Evolutionary conservation across 2,329 filamentous ascomycete species (phyloP), one percentile per base, ranked within the genome.

Genomic region (Verticillium alfalfae): DNA sequence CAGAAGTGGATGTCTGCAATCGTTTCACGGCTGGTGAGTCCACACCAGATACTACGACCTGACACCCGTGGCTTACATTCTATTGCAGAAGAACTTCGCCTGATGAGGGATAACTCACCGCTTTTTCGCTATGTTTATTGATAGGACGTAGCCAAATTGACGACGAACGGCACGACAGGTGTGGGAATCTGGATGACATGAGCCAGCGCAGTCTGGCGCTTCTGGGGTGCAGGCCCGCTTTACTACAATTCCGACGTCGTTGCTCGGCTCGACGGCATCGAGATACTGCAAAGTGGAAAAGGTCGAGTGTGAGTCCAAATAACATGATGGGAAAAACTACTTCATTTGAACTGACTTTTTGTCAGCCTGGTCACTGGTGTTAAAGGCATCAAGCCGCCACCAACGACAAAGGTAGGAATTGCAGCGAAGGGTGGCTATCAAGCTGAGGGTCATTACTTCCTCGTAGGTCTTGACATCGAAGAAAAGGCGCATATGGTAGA

Each of bases 161-260:
- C 26, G 26, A 26, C 26, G 26, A 26, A 2, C 26, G 2, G 26
- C 26, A 26, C 26, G 26, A 26, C 2, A 2, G 26, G 26, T 26
- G 26, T 26, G 26, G 26, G 26, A 26, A 26, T 26, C 26, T 26
- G 26, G 3, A 26, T 26, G 26, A 3, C 26, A 26, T 26, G 26
- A 26, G 26, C 4, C 26, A 26, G 26, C 26, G 3, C 26, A 26
- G 26, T 26, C 26, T 26, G 26, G 26, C 26, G 26, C 26, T 26
- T 26, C 26, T 26, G 26, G 26, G 26, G 26, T 26, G 26, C 26
- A 18, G 79, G 79, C 0, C 75, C 78, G 10, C 62, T 76, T 0
- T 80, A 81, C 59, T 60, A 78, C 12, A 80, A 81, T 34, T 75
- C 75, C 0, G 79, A 81, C 59, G 76, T 80, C 1, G 76, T 75